These are phyloP conservation scores for Alnus glutinosa DNA, from an alignment of 306 rosid species.

Conservation along the genomic window DNA sequence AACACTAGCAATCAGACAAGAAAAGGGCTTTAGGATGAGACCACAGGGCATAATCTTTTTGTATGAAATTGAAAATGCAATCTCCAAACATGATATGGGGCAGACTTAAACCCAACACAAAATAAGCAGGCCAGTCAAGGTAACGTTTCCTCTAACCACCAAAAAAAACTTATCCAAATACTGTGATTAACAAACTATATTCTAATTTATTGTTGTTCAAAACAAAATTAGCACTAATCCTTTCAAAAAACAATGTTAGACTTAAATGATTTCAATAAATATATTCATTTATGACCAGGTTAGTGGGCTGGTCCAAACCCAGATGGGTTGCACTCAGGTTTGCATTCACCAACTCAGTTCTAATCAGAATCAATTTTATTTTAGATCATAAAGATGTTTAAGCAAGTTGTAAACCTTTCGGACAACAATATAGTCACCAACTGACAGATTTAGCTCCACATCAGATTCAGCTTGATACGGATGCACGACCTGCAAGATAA, in stretches of 20 bases:
- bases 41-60: background rate
- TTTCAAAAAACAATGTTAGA: background rate
- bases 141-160: background rate
- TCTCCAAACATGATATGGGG: background rate
- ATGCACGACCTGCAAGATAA: slow-evolving; percentile 65
- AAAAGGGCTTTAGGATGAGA: background rate
- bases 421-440: slow-evolving; percentile 84
- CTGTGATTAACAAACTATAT: background rate
- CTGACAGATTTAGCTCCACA: slow-evolving; percentile 75
- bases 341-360: background rate
- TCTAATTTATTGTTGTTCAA: background rate
- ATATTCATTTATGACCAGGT: background rate
- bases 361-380: background rate
- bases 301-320: background rate
- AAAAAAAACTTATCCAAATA: background rate
- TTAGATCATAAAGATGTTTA: slow-evolving; percentile 11
- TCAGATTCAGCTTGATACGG: slow-evolving; percentile 82
- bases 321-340: background rate
- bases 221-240: background rate
- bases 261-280: background rate
- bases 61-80: background rate
- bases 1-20: background rate
- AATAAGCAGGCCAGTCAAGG: background rate
- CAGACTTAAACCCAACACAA: background rate
- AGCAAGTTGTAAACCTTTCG: slow-evolving; percentile 66